phyloP scores from a whole-genome alignment of 495 filamentous ascomycete genomes.

The Neurospora sp. region DNA sequence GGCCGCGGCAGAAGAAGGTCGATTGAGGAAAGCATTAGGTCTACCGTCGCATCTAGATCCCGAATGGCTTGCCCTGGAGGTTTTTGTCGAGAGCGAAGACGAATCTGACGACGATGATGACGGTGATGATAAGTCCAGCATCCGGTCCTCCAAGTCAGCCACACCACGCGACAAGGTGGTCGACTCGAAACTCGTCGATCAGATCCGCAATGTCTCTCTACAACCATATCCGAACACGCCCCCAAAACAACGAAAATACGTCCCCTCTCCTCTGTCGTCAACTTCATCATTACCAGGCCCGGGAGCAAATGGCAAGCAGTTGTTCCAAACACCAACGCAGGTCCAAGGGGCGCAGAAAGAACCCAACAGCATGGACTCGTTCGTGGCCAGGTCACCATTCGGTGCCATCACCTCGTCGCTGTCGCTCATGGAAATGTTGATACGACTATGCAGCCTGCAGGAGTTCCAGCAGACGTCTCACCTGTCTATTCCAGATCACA shows the following conservation, averaged over 20 bases:
- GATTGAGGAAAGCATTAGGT: conserved; percentile 40
- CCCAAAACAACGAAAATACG: background rate
- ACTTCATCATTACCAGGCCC: background rate
- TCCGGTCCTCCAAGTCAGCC: background rate
- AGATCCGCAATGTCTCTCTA: conserved; percentile 32
- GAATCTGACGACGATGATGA: conserved; percentile 30
- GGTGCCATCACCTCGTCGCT: conserved; percentile 65
- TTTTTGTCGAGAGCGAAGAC: conserved; percentile 56
- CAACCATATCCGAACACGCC: conserved; percentile 17
- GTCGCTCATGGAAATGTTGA: conserved; percentile 86
- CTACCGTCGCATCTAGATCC: conserved; percentile 76
- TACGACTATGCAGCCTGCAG: conserved; percentile 87
- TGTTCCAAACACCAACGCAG: conserved; percentile 1
- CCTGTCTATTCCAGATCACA: conserved; percentile 86
- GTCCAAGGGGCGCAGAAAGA: background rate
- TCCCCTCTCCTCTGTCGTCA: background rate
- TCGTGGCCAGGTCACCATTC: conserved; percentile 27
- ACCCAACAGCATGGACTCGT: conserved; percentile 5
- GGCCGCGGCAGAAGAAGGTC: background rate
- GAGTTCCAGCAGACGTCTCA: conserved; percentile 94
- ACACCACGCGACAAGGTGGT: conserved; percentile 9
- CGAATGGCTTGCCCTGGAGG: conserved; percentile 93
- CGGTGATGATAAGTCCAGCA: conserved; percentile 10
- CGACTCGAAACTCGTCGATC: conserved; percentile 30
- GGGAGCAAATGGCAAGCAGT: background rate